Conservation (phyloP, 345 rosid genomes). For the Linum tenue region DNA sequence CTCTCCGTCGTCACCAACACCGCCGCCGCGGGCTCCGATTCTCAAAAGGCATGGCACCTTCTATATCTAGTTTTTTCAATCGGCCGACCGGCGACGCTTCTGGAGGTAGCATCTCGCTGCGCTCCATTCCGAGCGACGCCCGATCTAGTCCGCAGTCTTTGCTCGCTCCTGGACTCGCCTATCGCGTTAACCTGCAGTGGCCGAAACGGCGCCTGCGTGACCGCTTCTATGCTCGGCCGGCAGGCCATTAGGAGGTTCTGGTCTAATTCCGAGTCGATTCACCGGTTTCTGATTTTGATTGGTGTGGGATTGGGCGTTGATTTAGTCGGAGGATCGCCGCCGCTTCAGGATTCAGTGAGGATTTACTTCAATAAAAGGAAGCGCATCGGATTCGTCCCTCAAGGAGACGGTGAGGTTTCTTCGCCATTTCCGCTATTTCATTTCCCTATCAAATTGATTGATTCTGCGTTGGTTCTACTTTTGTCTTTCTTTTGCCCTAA, state of each 20-base stretch:
- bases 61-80: conserved; percentile 36
- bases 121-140: conserved; percentile 31
- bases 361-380: conserved; percentile 25
- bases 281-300: conserved; percentile 5
- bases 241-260: conserved; percentile 18
- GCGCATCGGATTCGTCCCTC: conserved; percentile 18
- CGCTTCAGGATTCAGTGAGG: conserved; percentile 4
- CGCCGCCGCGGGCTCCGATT: conserved; percentile 2
- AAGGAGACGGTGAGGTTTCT: neutral
- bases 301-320: neutral
- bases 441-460: neutral
- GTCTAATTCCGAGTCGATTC: conserved; percentile 10
- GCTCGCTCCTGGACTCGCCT: conserved; percentile 41
- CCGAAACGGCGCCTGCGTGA: conserved; percentile 15
- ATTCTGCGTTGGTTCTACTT: neutral
- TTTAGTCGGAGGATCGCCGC: neutral
- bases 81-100: conserved; percentile 37
- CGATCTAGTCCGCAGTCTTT: conserved; percentile 29
- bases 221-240: conserved; percentile 26
- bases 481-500: neutral
- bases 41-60: conserved; percentile 49
- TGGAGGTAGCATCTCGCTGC: conserved; percentile 34
- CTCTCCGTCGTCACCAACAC: conserved; percentile 4
- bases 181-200: conserved; percentile 20
- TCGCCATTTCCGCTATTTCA: neutral